Evolutionary conservation across 2,329 filamentous ascomycete species (phyloP).

Genomic region (Fusarium xyrophilum): DNA sequence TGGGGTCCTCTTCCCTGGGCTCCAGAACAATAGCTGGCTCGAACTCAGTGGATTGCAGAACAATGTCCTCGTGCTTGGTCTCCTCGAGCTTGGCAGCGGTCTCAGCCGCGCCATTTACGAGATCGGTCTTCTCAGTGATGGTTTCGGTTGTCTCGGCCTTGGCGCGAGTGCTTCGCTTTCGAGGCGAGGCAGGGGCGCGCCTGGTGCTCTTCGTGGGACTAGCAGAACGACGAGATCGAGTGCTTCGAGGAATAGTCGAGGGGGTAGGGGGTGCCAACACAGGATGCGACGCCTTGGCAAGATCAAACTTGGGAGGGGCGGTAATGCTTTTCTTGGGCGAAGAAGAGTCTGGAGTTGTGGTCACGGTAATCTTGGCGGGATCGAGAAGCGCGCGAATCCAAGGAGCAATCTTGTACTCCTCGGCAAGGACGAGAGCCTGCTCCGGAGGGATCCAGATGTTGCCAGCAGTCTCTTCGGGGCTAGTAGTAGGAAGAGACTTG

Average conservation of each 20-base stretch:
- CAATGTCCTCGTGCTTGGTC: slow-evolving; percentile 45
- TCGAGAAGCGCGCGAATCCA: slow-evolving; percentile 96
- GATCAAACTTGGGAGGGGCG: slow-evolving; percentile 80
- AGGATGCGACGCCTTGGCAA: slow-evolving; percentile 53
- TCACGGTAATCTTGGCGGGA: slow-evolving; percentile 73
- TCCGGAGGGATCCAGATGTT: slow-evolving; percentile 95
- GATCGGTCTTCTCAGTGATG: slow-evolving; percentile 40
- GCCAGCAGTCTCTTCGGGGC: slow-evolving; percentile 89
- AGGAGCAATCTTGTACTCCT: slow-evolving; percentile 82
- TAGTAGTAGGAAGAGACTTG: slow-evolving; percentile 81
- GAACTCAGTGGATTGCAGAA: slow-evolving; percentile 57
- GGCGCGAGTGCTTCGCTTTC: slow-evolving; percentile 59
- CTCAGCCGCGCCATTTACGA: slow-evolving; percentile 39
- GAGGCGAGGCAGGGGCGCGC: slow-evolving; percentile 59
- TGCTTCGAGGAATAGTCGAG: slow-evolving; percentile 52
- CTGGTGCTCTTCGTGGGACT: slow-evolving; percentile 61
- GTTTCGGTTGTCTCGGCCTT: slow-evolving; percentile 51
- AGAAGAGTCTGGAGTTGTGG: slow-evolving; percentile 68
- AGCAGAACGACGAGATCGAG: slow-evolving; percentile 62
- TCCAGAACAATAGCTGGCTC: slow-evolving; percentile 58
- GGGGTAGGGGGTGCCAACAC: slow-evolving; percentile 59
- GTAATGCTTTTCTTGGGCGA: slow-evolving; percentile 77
- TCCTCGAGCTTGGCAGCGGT: slow-evolving; percentile 34
- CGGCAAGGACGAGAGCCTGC: slow-evolving; percentile 79
- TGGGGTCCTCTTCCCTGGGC: slow-evolving; percentile 62